A percentile compares a stretch with the other conserved stretches of the same genome.
Conservation (phyloP, 2,329 filamentous ascomycete species). For the Ceratocystis smalleyi region DNA sequence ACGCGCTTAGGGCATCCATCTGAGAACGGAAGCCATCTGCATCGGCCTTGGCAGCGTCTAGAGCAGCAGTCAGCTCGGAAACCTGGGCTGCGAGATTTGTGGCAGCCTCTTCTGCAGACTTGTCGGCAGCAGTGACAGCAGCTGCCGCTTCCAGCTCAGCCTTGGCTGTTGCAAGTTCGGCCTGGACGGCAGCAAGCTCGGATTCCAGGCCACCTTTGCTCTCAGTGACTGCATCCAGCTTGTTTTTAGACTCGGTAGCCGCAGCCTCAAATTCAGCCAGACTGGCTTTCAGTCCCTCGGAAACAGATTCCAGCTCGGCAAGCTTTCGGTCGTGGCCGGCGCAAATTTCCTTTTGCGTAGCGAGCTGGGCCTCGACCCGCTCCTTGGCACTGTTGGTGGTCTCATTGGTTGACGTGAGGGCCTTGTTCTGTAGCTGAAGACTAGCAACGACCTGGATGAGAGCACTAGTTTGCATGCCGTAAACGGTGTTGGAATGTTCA, state of each 20-base stretch:
- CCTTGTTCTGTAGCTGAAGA: slow-evolving; percentile 13
- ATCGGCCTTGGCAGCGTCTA: slow-evolving; percentile 8
- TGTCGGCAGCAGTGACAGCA: background rate
- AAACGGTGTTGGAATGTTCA: slow-evolving; percentile 11
- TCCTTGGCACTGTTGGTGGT: background rate
- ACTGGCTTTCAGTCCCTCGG: slow-evolving; percentile 3
- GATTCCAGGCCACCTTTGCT: slow-evolving; percentile 5
- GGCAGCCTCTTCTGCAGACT: background rate
- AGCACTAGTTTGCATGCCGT: slow-evolving; percentile 10
- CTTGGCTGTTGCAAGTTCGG: slow-evolving; percentile 4
- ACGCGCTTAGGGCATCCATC: background rate
- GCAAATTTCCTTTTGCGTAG: slow-evolving; percentile 3
- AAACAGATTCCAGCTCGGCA: slow-evolving; percentile 8
- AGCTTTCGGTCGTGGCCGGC: slow-evolving; percentile 9
- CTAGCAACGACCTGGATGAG: slow-evolving; percentile 11
- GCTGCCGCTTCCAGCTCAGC: slow-evolving; percentile 4
- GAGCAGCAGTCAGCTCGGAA: background rate
- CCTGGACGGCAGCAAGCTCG: slow-evolving; percentile 2
- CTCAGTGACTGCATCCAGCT: background rate
- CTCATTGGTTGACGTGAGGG: slow-evolving; percentile 4
- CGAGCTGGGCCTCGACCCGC: background rate
- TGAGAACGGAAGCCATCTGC: slow-evolving; percentile 10
- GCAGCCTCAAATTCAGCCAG: slow-evolving; percentile 3
- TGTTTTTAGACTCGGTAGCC: background rate
- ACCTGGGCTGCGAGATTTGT: slow-evolving; percentile 8